Conservation (phyloP, 495 filamentous ascomycete genomes). For the Podospora comata region DNA sequence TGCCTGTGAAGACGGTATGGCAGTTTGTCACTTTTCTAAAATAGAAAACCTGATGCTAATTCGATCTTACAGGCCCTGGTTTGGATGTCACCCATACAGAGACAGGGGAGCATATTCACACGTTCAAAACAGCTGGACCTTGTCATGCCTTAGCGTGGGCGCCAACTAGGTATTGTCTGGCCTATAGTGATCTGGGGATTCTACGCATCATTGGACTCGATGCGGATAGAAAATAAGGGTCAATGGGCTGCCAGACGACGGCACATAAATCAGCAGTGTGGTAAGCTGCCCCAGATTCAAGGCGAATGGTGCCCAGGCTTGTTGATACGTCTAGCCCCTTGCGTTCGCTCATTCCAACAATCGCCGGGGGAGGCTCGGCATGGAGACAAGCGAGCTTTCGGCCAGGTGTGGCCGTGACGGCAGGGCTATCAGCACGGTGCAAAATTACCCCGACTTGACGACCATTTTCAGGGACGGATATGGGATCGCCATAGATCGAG, state of each 20-base stretch:
- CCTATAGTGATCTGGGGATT: slow-evolving; percentile 78
- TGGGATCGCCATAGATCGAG: slow-evolving; percentile 5
- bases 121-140: slow-evolving; percentile 63
- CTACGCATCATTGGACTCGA: slow-evolving; percentile 75
- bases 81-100: slow-evolving; percentile 79
- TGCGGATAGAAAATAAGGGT: slow-evolving; percentile 38
- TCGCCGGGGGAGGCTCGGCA: neutral
- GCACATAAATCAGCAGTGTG: neutral
- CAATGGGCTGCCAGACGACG: neutral
- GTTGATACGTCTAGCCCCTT: neutral
- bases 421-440: slow-evolving; percentile 22
- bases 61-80: slow-evolving; percentile 43
- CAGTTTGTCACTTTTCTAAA: slow-evolving; percentile 7
- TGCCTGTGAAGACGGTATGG: slow-evolving; percentile 74
- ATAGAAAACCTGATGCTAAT: slow-evolving; percentile 12
- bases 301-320: too few relatives aligned
- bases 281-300: neutral
- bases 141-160: slow-evolving; percentile 81
- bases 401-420: neutral
- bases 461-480: neutral
- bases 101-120: slow-evolving; percentile 80
- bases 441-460: slow-evolving; percentile 18
- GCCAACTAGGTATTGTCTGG: slow-evolving; percentile 81
- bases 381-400: neutral
- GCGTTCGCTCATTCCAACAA: neutral